Evolutionary conservation across 768 basidiomycete species (phyloP).

Genomic region (Phaeolepiota aurea): DNA sequence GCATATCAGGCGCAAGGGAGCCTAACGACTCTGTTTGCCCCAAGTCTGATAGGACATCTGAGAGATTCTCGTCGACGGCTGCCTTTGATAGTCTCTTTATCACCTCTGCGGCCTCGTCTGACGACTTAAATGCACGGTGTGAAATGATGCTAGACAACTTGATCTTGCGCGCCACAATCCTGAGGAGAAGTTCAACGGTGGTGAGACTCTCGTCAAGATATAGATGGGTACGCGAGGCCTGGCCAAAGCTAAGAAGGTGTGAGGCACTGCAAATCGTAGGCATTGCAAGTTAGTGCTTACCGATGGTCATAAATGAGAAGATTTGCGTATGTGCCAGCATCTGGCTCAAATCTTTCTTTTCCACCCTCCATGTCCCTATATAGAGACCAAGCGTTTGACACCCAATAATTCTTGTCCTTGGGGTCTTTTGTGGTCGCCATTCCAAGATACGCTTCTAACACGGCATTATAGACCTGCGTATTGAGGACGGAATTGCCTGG

Average conservation of each 20-base stretch:
- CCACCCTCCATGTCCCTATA: slow-evolving; percentile 48
- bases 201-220: not conserved
- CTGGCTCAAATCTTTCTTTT: slow-evolving; percentile 39
- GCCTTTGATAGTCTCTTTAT: slow-evolving; percentile 50
- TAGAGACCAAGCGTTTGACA: slow-evolving; percentile 52
- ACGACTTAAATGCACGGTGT: slow-evolving; percentile 44
- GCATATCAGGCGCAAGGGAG: slow-evolving; percentile 26
- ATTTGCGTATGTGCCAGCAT: slow-evolving; percentile 54
- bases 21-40: slow-evolving; percentile 45
- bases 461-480: slow-evolving; percentile 54
- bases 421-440: slow-evolving; percentile 44
- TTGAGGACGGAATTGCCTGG: slow-evolving; percentile 22
- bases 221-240: not conserved
- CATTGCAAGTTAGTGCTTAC: no score
- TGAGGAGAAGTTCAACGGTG: slow-evolving; percentile 23
- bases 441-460: slow-evolving; percentile 56
- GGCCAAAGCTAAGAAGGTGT: not conserved
- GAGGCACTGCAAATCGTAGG: no score
- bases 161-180: slow-evolving; percentile 40
- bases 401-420: slow-evolving; percentile 42
- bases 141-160: slow-evolving; percentile 44
- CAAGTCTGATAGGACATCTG: slow-evolving; percentile 45
- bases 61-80: slow-evolving; percentile 47
- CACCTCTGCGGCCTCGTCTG: slow-evolving; percentile 46
- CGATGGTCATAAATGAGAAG: slow-evolving; percentile 55